These are phyloP conservation scores for Gaultheria prostrata DNA, from an alignment of 148 eudicot species.

Conservation along the genomic window DNA sequence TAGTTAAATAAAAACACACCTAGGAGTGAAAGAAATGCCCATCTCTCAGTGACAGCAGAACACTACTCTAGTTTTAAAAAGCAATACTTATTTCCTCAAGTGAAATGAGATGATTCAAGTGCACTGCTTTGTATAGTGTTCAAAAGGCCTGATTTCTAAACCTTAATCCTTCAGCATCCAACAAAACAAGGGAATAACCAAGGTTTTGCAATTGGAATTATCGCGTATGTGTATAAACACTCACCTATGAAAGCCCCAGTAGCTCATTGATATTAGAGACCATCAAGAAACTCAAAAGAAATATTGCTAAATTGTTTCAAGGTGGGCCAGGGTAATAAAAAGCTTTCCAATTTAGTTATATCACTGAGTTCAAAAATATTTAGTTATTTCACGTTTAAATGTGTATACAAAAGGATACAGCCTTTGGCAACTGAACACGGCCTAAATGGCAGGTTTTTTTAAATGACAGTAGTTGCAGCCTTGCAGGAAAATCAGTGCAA, in stretches of 20 bases:
- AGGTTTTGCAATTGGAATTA: constrained; percentile 3
- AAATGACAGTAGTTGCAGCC: not conserved
- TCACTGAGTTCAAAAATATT: too few species aligned
- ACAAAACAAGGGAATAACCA: not conserved
- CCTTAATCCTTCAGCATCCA: not conserved
- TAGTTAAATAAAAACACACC: not conserved
- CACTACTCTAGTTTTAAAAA: not conserved
- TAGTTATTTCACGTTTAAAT: not conserved
- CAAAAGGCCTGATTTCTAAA: not conserved
- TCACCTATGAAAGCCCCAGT: not conserved
- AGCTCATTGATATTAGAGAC: not conserved
- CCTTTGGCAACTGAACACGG: not conserved
- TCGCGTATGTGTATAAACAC: not conserved
- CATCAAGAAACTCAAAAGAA: not conserved
- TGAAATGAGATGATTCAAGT: constrained; percentile 5
- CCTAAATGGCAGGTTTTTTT: not conserved
- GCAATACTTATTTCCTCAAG: not conserved
- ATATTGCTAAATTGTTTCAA: not conserved
- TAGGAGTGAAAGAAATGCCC: not conserved
- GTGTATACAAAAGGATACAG: not conserved
- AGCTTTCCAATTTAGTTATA: not conserved
- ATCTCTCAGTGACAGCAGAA: not conserved
- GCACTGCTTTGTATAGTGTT: not conserved
- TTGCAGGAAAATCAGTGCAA: not conserved
- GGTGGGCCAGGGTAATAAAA: not conserved